Percentiles rank a stretch among this genome's conserved stretches.
Evolutionary conservation across 2,329 filamentous ascomycete species (phyloP).

Genomic region (Onygenales sp.): DNA sequence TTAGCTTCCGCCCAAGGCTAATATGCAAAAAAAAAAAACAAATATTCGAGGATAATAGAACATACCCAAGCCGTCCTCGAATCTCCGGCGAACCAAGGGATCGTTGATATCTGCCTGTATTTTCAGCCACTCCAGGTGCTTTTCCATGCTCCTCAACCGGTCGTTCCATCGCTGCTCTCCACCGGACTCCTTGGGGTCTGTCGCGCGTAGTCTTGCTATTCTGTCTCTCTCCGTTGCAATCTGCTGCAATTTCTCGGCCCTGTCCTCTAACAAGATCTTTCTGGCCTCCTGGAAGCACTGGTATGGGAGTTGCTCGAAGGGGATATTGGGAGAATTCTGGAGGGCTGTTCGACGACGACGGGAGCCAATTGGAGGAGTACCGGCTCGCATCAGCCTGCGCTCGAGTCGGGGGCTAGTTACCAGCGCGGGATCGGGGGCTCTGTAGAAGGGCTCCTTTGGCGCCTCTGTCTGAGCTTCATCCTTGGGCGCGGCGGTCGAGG

Average conservation of each 20-base stretch:
- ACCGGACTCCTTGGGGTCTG: conserved; percentile 48
- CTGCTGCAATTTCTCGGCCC: conserved; percentile 66
- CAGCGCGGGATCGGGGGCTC: conserved; percentile 52
- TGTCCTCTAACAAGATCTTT: conserved; percentile 68
- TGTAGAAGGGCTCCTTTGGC: conserved; percentile 31
- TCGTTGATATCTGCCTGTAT: conserved; percentile 92
- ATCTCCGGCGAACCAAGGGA: conserved; percentile 82
- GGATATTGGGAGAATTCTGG: conserved; percentile 55
- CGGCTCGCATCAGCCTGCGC: conserved; percentile 56
- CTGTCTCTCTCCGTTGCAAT: conserved; percentile 59
- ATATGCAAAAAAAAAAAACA: background rate
- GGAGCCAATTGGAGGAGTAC: conserved; percentile 68
- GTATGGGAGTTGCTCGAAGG: conserved; percentile 90
- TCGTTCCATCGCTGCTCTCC: conserved; percentile 57
- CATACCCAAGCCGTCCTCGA: conserved; percentile 82
- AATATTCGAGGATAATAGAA: background rate
- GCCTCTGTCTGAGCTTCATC: conserved; percentile 36
- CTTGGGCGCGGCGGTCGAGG: conserved; percentile 33
- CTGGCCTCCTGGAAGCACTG: conserved; percentile 97
- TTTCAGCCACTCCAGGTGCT: conserved; percentile 69
- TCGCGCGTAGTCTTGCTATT: conserved; percentile 57
- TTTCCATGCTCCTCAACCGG: conserved; percentile 59
- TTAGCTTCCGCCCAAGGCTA: conserved; percentile 4
- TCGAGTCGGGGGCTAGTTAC: conserved; percentile 57
- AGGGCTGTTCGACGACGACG: conserved; percentile 71